Conservation (phyloP, 2,329 filamentous ascomycete species). For the Beauveria asiatica region DNA sequence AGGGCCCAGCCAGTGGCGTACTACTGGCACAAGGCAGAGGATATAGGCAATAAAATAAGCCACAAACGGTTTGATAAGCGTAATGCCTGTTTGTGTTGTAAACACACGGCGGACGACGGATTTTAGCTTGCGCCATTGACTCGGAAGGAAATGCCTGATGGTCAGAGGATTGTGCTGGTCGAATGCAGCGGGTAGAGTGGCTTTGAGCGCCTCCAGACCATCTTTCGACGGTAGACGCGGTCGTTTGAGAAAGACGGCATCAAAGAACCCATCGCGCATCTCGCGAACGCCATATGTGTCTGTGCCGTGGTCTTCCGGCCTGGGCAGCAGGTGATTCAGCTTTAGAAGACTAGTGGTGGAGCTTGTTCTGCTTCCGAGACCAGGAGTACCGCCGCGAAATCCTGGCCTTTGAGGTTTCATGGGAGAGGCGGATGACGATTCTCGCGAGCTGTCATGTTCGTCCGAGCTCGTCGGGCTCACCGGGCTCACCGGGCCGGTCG, state of each 20-base stretch:
- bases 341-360: conserved; percentile 24
- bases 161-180: conserved; percentile 39
- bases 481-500: background rate
- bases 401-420: background rate
- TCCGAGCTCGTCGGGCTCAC: background rate
- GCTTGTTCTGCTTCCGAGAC: conserved; percentile 16
- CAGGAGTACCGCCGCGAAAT: background rate
- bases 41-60: conserved; percentile 49
- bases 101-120: conserved; percentile 31
- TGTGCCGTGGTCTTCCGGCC: conserved; percentile 25
- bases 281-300: conserved; percentile 36
- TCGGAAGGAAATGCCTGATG: conserved; percentile 35
- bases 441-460: background rate
- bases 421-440: background rate
- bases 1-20: conserved; percentile 41
- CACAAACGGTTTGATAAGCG: conserved; percentile 43
- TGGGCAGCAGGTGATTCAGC: conserved; percentile 26
- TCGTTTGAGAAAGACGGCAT: conserved; percentile 38
- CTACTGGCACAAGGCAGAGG: conserved; percentile 42
- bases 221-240: conserved; percentile 26
- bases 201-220: conserved; percentile 31
- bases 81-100: conserved; percentile 43
- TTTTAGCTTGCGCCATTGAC: conserved; percentile 37
- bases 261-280: conserved; percentile 38
- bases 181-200: conserved; percentile 38